These are phyloP conservation scores for Pichia sp. DNA, from an alignment of 1,139 yeast genomes.

Conservation along the genomic window DNA sequence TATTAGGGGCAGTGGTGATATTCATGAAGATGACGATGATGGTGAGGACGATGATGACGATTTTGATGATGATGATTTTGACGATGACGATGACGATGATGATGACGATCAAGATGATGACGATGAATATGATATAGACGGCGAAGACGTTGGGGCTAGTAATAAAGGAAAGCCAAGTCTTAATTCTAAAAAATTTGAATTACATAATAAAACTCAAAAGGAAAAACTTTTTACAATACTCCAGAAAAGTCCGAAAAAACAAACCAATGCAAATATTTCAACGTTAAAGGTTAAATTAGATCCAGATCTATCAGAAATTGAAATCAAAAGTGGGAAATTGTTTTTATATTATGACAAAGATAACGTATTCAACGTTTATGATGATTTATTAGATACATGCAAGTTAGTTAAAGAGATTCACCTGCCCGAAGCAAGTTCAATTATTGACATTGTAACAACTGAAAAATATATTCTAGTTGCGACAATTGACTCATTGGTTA, in stretches of 20 bases:
- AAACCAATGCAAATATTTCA: background rate
- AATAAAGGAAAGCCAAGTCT: background rate
- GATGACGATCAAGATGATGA: conserved; percentile 4
- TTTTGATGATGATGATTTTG: background rate
- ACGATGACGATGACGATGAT: conserved; percentile 2
- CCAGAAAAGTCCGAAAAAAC: conserved; percentile 5
- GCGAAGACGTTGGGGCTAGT: background rate
- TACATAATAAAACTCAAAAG: conserved; percentile 5
- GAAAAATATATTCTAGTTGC: conserved; percentile 15
- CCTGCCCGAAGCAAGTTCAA: conserved; percentile 5
- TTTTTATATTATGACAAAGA: conserved; percentile 8
- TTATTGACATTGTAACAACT: conserved; percentile 17
- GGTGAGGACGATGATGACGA: conserved; percentile 1
- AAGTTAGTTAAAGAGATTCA: conserved; percentile 5
- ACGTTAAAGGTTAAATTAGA: conserved; percentile 2
- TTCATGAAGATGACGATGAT: background rate
- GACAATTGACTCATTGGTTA: conserved; percentile 12
- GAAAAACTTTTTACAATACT: conserved; percentile 4
- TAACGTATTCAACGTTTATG: conserved; percentile 9
- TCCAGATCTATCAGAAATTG: conserved; percentile 7
- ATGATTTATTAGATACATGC: conserved; percentile 2
- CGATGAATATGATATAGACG: conserved; percentile 1
- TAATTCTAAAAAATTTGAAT: background rate
- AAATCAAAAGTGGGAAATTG: conserved; percentile 11
- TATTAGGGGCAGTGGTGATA: background rate